These are phyloP conservation scores for Raphanus hybrid DNA, from an alignment of 441 rosid species.

Conservation along the genomic window DNA sequence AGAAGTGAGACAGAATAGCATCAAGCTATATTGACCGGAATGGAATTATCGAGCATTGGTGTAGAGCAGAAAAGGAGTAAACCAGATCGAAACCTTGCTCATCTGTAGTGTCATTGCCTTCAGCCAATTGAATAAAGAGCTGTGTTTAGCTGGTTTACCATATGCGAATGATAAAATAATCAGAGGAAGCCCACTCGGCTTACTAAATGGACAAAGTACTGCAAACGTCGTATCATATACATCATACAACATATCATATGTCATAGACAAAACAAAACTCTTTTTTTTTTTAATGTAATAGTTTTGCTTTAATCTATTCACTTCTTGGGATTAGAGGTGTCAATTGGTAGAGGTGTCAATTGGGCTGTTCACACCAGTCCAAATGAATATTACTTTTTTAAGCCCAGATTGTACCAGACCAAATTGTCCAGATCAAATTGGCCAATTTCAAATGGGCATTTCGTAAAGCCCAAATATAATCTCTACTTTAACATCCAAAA, in stretches of 20 bases:
- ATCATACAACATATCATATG: conserved; percentile 26
- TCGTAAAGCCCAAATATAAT: no score
- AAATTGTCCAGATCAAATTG: no score
- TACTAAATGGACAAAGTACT: conserved; percentile 6
- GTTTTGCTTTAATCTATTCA: no score
- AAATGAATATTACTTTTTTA: no score
- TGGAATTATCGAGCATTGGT: background rate
- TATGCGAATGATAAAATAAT: background rate
- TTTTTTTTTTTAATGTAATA: no score
- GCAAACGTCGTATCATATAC: conserved; percentile 26
- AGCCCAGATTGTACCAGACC: no score
- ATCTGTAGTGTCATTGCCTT: conserved; percentile 29
- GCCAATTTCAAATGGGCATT: no score
- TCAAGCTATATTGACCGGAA: background rate
- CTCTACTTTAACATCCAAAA: no score
- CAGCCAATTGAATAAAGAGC: conserved; percentile 11
- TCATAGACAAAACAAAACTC: background rate
- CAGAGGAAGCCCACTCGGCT: conserved; percentile 23
- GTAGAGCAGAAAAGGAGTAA: background rate
- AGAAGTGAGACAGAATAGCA: background rate
- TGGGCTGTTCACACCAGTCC: no score
- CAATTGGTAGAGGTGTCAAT: no score
- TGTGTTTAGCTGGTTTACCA: background rate
- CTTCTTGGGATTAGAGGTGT: background rate
- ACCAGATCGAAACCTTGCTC: conserved; percentile 27